Evolutionary conservation across 2,329 filamentous ascomycete genomes (phyloP).

Genomic region (Kalaharituber pfeilii): DNA sequence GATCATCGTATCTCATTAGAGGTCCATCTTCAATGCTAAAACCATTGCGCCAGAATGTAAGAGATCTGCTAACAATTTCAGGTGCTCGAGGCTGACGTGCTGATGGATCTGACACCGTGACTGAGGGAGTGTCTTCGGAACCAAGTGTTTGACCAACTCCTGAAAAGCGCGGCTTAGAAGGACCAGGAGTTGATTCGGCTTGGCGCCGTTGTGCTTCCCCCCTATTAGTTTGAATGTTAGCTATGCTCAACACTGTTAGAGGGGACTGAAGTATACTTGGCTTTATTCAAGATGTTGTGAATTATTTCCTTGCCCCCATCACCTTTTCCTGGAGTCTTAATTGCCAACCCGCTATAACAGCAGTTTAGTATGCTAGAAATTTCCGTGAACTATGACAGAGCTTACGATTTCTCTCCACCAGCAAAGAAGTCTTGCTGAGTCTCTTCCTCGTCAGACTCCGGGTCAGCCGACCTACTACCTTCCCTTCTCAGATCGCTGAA

Average conservation of each 20-base stretch:
- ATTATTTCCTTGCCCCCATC: conserved; percentile 35
- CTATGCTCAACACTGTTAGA: neutral
- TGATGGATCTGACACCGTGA: conserved; percentile 45
- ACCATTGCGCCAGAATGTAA: conserved; percentile 69
- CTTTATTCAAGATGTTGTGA: conserved; percentile 47
- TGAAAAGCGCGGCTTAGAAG: conserved; percentile 42
- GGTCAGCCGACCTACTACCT: neutral
- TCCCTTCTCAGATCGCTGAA: neutral
- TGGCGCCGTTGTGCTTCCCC: conserved; percentile 14
- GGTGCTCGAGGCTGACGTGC: conserved; percentile 26
- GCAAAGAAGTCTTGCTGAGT: conserved; percentile 52
- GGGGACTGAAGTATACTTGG: conserved; percentile 26
- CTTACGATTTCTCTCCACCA: conserved; percentile 64
- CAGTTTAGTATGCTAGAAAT: conserved; percentile 13
- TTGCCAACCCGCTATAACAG: conserved; percentile 37
- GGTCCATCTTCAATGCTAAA: conserved; percentile 73
- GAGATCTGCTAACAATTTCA: conserved; percentile 45
- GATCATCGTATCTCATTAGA: conserved; percentile 62
- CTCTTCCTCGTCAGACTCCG: conserved; percentile 6
- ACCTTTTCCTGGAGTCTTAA: conserved; percentile 39
- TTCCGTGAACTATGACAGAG: conserved; percentile 27
- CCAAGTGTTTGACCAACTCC: conserved; percentile 61
- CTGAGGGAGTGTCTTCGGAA: conserved; percentile 56
- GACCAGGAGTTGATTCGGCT: conserved; percentile 28
- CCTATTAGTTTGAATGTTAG: conserved; percentile 7